Base-by-base conservation (phyloP, 2,329 filamentous ascomycete genomes). In the Sarocladium strictum region DNA sequence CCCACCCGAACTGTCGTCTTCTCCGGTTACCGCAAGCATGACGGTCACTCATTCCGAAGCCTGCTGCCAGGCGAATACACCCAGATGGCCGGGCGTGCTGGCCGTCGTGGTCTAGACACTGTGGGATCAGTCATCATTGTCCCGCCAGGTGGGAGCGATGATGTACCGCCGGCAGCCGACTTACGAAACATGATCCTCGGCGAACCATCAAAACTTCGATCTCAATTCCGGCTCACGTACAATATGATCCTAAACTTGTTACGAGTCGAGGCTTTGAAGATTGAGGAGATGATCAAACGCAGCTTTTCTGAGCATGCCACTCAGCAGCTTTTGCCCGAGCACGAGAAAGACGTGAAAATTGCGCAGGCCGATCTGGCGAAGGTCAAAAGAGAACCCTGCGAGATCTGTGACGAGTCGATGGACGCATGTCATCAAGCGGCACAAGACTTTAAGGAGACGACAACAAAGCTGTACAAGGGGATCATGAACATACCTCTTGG, bases 241-340 rank as follows among this genome's bases (percentile, higher is more conserved):
- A 99, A 99, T 75, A 99, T 99, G 94, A 90, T 99, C 65, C 78
- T 99, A 56, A 99, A 97, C 65, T 77, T 99, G 29, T 77, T 99
- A 50, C 87, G 94, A 33, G 94, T 99, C 2, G 94, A 99, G 69
- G 94, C 94, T 2, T 74, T 99, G 60, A 97, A 97, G 74, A 97
- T 99, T 62, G 94, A 99, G 69, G 94, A 99, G 72, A 99, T 99
- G 94, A 99, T 99, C 76, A 99, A 99, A 79, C 87, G 94, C 60
- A 97, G 92, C 69, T 99, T 99, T 76, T 97, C 93, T 53, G 94
- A 99, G 69, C 94, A 99, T 70, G 93, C 93, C 23, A 97, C 93
- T 0, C 94, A 99, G 66, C 92, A 95, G 58, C 73, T 97, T 12
- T 76, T 97, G 1, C 94, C 94, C 0, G 92, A 97, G 69, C 93